Conservation (phyloP, 805 yeast species). For the Candida methanosorbosa region DNA sequence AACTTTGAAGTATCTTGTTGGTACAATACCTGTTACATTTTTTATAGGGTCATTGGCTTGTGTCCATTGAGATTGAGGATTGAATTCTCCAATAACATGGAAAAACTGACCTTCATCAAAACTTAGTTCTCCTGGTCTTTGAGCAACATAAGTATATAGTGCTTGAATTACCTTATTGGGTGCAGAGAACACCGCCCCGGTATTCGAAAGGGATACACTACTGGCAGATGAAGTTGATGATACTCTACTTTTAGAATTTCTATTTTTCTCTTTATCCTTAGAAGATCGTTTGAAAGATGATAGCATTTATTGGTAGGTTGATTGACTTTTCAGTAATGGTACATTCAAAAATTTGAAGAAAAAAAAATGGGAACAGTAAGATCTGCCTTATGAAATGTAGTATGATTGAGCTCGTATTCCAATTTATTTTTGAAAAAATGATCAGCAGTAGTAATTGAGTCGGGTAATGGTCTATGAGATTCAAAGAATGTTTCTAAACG, state of each 20-base stretch:
- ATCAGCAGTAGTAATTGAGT: no score
- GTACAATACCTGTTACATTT: conserved; percentile 77
- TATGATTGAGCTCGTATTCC: no score
- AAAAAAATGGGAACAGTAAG: no score
- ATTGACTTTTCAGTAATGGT: no score
- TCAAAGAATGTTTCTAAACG: no score
- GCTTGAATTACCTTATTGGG: conserved; percentile 86
- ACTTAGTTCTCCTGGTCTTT: conserved; percentile 70
- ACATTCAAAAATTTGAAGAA: no score
- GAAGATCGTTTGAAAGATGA: conserved; percentile 24
- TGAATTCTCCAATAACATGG: conserved; percentile 60
- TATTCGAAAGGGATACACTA: conserved; percentile 2
- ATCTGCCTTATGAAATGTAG: no score
- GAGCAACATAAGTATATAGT: conserved; percentile 65
- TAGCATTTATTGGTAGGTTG: conserved; percentile 10
- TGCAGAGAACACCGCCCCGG: conserved; percentile 23
- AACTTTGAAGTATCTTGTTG: conserved; percentile 73
- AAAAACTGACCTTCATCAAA: conserved; percentile 84
- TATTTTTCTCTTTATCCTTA: conserved; percentile 19
- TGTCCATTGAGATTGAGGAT: conserved; percentile 47
- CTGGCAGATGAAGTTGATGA: conserved; percentile 11
- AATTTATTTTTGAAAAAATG: no score
- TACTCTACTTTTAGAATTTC: conserved; percentile 8
- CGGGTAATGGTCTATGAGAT: no score
- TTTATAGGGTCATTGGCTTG: conserved; percentile 85